A percentile compares a stretch with the other conserved stretches of the same genome.
phyloP scores from a whole-genome alignment of 1,284 basidiomycete species.

The Pholiota adiposa region DNA sequence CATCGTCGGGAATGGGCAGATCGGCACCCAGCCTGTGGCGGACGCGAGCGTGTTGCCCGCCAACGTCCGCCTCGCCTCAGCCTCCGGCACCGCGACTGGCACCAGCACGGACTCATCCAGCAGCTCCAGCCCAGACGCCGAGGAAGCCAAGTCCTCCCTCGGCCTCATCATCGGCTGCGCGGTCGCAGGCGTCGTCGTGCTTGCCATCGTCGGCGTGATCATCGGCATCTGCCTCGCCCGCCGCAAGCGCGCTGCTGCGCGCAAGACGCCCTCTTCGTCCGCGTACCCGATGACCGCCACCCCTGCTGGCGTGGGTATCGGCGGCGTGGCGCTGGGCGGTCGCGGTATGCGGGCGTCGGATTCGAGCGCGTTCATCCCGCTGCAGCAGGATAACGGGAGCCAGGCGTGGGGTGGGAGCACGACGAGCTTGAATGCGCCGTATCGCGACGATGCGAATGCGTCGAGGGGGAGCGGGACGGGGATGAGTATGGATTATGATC shows the following conservation, averaged over 20 bases:
- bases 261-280: constrained; percentile 20
- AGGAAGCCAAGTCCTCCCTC: constrained; percentile 26
- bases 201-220: constrained; percentile 53
- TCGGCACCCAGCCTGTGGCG: constrained; percentile 66
- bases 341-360: constrained; percentile 47
- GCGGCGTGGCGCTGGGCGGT: constrained; percentile 20
- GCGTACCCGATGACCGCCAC: constrained; percentile 32
- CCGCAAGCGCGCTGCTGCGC: constrained; percentile 44
- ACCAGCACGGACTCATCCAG: constrained; percentile 15
- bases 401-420: constrained; percentile 56
- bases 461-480: constrained; percentile 32
- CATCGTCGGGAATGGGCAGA: constrained; percentile 79
- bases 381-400: constrained; percentile 58
- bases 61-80: constrained; percentile 45
- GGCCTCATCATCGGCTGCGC: constrained; percentile 54
- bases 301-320: constrained; percentile 13
- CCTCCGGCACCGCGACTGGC: constrained; percentile 41
- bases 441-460: constrained; percentile 44
- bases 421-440: constrained; percentile 42
- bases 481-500: constrained; percentile 44
- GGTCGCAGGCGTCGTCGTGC: constrained; percentile 50
- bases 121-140: constrained; percentile 9
- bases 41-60: constrained; percentile 56
- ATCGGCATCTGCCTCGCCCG: constrained; percentile 51
- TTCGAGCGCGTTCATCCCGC: constrained; percentile 61